Percentiles rank a stretch among this genome's conserved stretches.
These are phyloP conservation scores for Solioccasus polychromus DNA, from an alignment of 768 basidiomycete species.

Conservation along the genomic window DNA sequence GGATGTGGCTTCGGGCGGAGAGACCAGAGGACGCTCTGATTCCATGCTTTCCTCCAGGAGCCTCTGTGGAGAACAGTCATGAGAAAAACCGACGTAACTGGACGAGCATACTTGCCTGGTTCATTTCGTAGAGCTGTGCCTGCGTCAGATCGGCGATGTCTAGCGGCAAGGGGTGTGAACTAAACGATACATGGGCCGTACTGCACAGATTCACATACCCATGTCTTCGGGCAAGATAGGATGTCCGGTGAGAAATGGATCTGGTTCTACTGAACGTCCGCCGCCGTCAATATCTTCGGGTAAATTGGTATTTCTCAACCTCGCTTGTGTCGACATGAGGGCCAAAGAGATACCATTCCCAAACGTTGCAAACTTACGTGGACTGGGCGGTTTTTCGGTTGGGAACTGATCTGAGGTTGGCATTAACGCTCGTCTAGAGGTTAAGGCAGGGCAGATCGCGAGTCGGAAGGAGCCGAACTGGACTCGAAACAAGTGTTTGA, in stretches of 20 bases:
- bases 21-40: conserved; percentile 50
- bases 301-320: conserved; percentile 25
- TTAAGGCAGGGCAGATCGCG: too few relatives aligned
- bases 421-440: too few relatives aligned
- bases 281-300: conserved; percentile 16
- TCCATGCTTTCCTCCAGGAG: conserved; percentile 38
- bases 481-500: too few relatives aligned
- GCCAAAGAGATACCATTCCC: neutral
- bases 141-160: conserved; percentile 33
- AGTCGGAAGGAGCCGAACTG: too few relatives aligned
- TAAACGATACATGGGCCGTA: neutral
- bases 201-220: conserved; percentile 15
- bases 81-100: neutral
- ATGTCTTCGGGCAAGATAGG: conserved; percentile 31
- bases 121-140: conserved; percentile 39
- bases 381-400: conserved; percentile 19
- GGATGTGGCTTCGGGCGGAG: conserved; percentile 49
- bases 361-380: conserved; percentile 17
- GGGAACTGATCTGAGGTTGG: neutral
- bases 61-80: conserved; percentile 25
- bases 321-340: conserved; percentile 14
- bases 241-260: conserved; percentile 26
- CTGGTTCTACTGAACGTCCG: conserved; percentile 1
- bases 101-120: conserved; percentile 30
- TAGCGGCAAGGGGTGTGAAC: conserved; percentile 12